Evolutionary conservation across 441 rosid species (phyloP), one percentile per base, ranked within the genome.

Genomic region (Arabidopsis hybrid): DNA sequence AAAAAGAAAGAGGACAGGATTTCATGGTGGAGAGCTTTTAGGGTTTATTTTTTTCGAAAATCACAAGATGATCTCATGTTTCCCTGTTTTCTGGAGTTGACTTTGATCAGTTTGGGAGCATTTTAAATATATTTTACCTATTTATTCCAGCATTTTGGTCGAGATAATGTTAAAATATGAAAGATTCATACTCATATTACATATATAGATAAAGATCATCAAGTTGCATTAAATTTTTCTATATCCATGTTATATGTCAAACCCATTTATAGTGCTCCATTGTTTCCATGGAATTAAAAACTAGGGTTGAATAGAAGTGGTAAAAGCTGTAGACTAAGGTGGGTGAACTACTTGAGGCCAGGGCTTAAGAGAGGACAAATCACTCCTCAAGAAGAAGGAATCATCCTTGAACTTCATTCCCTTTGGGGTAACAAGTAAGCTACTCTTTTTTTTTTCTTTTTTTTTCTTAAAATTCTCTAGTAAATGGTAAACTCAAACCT

Each of bases 291-390:
- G 14, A 14, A 58, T 6, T n/a, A 18, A 68, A 69, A 62, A 42
- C 3, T 75, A 86, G 93, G 97, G 39, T 79, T 90, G 83, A 92
- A 85, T 34, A 83, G 93, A 69, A 86, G 85, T 70, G 91, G 95
- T 1, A 92, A 90, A 79, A 92, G 96, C 51, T 90, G 93, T 71
- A 84, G 96, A 78, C 83, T 92, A 32, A 85, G 97, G 79, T 90
- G 94, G 97, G 91, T 92, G 76, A 92, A 90, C 78, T 92, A 90
- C 80, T 82, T 87, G 9, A 83, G 93, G 67, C 97, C 95, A 52
- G 95, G 95, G 29, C 88, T 89, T 8, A 90, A 85, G 78, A 87
- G 91, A 85, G 87, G 89, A 55, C 89, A 82, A 53, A 66, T 92
- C 39, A 85, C 97, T 52, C 91, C 91, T 68, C 89, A 81, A 31